Conservation (phyloP, 352 stramenopile genomes). For the Phytophthora melonis region DNA sequence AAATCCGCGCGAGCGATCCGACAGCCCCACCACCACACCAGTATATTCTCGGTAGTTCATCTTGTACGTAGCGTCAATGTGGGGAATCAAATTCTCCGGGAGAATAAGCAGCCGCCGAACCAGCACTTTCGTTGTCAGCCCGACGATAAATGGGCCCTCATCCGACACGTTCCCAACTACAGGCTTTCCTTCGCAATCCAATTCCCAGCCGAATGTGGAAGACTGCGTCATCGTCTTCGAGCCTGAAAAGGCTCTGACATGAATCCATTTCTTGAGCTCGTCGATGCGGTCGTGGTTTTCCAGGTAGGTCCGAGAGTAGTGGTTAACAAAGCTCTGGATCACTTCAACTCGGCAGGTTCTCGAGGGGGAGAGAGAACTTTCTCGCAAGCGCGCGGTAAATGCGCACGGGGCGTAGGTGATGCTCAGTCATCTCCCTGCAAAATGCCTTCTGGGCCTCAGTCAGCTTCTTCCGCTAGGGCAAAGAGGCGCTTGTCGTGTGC, state of each 20-base stretch:
- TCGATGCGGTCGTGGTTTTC: conserved; percentile 12
- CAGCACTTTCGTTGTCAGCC: background rate
- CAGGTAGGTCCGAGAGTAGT: conserved; percentile 4
- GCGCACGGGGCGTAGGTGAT: background rate
- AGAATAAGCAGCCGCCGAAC: background rate
- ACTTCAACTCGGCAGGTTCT: background rate
- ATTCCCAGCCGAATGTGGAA: conserved; percentile 6
- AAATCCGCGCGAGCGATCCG: conserved; percentile 3
- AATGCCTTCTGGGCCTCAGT: too few species aligned
- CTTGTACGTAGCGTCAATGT: conserved; percentile 14
- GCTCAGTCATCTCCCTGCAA: background rate
- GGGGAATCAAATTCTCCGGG: background rate
- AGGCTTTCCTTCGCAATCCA: background rate
- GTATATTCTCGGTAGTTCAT: conserved; percentile 17
- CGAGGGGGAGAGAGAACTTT: conserved; percentile 1
- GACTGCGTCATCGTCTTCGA: background rate
- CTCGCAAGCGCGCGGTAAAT: conserved; percentile 9
- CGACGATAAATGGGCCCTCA: conserved; percentile 8
- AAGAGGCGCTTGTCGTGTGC: background rate
- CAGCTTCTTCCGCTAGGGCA: background rate
- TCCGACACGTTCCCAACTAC: conserved; percentile 10
- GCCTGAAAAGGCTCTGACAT: background rate
- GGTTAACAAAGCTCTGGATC: conserved; percentile 17
- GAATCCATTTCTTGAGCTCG: conserved; percentile 2
- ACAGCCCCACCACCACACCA: background rate